These are phyloP conservation scores for Basidiobolus meristosporus DNA, from an alignment of 371 early-diverging fungal species.

Conservation along the genomic window DNA sequence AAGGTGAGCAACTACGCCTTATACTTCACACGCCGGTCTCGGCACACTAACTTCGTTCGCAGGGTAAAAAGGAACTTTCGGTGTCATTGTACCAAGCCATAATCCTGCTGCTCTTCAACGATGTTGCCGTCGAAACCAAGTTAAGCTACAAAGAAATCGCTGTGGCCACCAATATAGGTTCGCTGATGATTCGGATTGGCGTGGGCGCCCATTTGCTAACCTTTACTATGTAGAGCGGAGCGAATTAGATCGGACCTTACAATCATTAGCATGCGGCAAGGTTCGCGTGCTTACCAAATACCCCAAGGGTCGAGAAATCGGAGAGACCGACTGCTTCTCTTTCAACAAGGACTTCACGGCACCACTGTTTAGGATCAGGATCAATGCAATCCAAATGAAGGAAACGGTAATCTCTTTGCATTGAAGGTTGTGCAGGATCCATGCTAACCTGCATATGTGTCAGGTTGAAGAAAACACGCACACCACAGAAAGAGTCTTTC, in stretches of 20 bases:
- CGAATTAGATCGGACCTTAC: conserved; percentile 60
- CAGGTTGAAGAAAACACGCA: conserved; percentile 31
- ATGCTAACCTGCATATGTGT: conserved; percentile 5
- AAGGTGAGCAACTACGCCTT: conserved; percentile 14
- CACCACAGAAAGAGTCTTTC: conserved; percentile 51
- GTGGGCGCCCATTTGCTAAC: background rate
- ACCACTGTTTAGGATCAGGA: conserved; percentile 36
- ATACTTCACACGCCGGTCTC: conserved; percentile 3
- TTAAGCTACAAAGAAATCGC: conserved; percentile 46
- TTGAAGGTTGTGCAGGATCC: background rate
- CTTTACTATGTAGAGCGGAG: conserved; percentile 24
- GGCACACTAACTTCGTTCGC: background rate
- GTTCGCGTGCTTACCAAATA: conserved; percentile 48
- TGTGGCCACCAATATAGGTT: conserved; percentile 32
- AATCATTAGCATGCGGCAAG: conserved; percentile 69
- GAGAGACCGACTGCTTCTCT: conserved; percentile 35
- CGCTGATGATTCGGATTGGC: background rate
- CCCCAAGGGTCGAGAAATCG: conserved; percentile 22
- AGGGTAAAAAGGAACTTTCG: conserved; percentile 49
- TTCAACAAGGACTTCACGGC: conserved; percentile 49
- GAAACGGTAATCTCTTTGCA: conserved; percentile 19
- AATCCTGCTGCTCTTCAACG: conserved; percentile 57
- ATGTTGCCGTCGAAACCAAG: conserved; percentile 7
- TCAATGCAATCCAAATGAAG: conserved; percentile 59
- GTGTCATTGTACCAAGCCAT: conserved; percentile 57